Evolutionary conservation across 2,329 filamentous ascomycete genomes (phyloP).

Genomic region (Monilinia polystroma): DNA sequence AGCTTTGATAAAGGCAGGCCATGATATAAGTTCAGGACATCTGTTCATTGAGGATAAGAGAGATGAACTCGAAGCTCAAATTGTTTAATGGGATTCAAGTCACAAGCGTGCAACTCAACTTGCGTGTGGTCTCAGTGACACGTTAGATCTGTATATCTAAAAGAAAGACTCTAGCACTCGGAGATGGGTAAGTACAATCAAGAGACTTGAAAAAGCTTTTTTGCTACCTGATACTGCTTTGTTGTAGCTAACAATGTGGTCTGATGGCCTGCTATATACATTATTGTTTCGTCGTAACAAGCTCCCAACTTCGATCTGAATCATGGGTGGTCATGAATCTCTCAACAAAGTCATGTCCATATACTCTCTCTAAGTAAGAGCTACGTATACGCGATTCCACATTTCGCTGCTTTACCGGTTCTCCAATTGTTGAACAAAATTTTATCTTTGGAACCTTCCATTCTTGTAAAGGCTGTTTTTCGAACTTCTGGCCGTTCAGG

Average conservation of each 20-base stretch:
- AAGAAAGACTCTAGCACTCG: background rate
- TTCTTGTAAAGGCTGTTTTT: background rate
- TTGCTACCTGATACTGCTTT: background rate
- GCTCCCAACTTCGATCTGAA: background rate
- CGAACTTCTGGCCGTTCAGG: background rate
- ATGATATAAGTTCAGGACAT: background rate
- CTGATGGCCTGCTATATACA: background rate
- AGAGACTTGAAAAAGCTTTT: background rate
- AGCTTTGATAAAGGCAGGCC: background rate
- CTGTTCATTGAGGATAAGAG: too few species aligned
- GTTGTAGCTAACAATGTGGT: background rate
- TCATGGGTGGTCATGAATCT: background rate
- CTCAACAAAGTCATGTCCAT: constrained; percentile 3
- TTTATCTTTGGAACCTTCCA: constrained; percentile 2
- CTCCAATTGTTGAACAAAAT: background rate
- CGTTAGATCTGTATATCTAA: background rate
- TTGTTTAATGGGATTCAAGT: background rate
- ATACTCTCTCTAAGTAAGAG: background rate
- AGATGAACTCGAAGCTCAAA: background rate
- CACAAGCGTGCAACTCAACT: background rate
- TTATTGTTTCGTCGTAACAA: background rate
- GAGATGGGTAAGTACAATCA: background rate
- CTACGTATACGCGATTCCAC: background rate
- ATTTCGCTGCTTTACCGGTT: background rate
- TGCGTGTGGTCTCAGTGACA: background rate